phyloP scores from a whole-genome alignment of 129 eudicot genomes.

The Smallanthus sonchifolius region DNA sequence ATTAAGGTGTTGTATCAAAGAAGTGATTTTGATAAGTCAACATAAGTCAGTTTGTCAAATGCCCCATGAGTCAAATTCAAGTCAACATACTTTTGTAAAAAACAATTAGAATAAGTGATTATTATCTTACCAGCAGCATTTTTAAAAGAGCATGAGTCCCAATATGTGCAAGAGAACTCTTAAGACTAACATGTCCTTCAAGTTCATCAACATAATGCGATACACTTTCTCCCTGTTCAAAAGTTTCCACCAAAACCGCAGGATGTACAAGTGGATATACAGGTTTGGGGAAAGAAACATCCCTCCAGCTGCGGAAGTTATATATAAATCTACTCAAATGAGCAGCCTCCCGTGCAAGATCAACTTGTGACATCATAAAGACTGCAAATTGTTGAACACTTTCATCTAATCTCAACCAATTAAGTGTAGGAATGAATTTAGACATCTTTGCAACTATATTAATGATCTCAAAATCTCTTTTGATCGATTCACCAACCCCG shows the following conservation, averaged over 20 bases:
- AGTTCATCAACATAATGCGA: constrained; percentile 79
- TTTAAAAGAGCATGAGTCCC: constrained; percentile 91
- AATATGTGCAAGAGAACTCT: constrained; percentile 80
- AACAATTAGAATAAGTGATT: not conserved
- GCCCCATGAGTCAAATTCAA: too few relatives aligned
- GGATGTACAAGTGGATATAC: constrained; percentile 93
- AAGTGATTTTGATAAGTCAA: not conserved
- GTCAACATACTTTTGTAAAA: too few relatives aligned
- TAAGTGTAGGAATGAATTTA: constrained; percentile 65
- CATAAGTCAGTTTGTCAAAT: not conserved
- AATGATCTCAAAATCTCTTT: constrained; percentile 75
- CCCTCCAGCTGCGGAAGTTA: constrained; percentile 83
- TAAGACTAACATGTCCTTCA: constrained; percentile 66
- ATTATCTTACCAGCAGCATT: constrained; percentile 70
- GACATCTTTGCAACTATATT: constrained; percentile 69
- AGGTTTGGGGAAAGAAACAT: constrained; percentile 92
- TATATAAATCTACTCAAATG: constrained; percentile 87
- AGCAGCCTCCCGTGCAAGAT: constrained; percentile 93
- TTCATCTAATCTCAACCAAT: constrained; percentile 90
- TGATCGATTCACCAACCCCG: constrained; percentile 81
- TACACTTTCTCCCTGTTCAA: constrained; percentile 89
- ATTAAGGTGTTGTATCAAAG: not conserved
- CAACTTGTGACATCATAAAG: constrained; percentile 98
- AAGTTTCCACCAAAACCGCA: constrained; percentile 86
- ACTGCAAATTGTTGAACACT: constrained; percentile 93